Evolutionary conservation across 164 flowering plant species (phyloP).

Genomic region (Macadamia integrifolia): DNA sequence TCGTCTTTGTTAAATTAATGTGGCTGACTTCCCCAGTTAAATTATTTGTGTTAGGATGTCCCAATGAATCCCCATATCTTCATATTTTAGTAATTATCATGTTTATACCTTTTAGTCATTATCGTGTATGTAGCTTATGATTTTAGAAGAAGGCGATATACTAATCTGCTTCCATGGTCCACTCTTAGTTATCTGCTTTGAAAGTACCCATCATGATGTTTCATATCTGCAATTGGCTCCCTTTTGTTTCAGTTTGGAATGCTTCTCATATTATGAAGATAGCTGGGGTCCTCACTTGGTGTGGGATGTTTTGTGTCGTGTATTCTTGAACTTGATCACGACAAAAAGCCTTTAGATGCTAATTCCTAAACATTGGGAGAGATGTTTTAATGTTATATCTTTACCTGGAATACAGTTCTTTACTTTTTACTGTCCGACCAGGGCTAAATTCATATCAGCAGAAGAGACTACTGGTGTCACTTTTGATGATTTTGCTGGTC

Average conservation of each 20-base stretch:
- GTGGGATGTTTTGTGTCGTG: background rate
- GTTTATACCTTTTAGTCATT: too few species aligned
- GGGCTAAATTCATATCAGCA: slow-evolving; percentile 96
- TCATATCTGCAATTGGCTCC: background rate
- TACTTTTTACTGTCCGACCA: slow-evolving; percentile 20
- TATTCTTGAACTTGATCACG: slow-evolving; percentile 1
- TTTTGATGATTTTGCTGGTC: slow-evolving; percentile 97
- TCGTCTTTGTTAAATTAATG: too few species aligned
- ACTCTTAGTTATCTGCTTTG: too few species aligned
- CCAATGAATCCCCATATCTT: too few species aligned
- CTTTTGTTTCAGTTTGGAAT: background rate
- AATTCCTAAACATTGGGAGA: background rate
- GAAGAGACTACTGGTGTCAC: slow-evolving; percentile 94
- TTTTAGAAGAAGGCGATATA: too few species aligned
- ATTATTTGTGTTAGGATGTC: too few species aligned
- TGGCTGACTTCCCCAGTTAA: too few species aligned
- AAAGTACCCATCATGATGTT: too few species aligned
- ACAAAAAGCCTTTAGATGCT: background rate
- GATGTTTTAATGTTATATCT: background rate
- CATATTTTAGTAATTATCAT: too few species aligned
- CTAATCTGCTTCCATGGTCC: too few species aligned
- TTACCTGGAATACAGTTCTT: background rate
- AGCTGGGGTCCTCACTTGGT: background rate
- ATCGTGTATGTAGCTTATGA: too few species aligned
- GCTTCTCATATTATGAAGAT: background rate